These are phyloP conservation scores for Wilcoxina mikolae DNA, from an alignment of 495 filamentous ascomycete species.

Conservation along the genomic window DNA sequence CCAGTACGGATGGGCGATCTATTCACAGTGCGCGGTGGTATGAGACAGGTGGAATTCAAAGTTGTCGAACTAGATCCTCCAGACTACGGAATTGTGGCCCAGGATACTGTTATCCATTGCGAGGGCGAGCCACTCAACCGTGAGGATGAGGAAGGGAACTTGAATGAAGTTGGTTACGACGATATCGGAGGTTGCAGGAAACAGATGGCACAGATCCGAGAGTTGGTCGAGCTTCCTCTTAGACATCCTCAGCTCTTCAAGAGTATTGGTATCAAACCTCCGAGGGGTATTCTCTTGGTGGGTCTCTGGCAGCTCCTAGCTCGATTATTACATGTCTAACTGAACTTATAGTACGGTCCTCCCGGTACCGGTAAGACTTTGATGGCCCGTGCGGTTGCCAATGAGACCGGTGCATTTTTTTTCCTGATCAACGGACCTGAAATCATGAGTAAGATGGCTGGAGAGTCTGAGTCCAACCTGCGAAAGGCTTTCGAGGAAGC, in stretches of 20 bases:
- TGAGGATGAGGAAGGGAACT: slow-evolving; percentile 95
- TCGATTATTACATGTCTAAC: background rate
- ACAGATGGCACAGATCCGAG: slow-evolving; percentile 98
- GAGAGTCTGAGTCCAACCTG: slow-evolving; percentile 94
- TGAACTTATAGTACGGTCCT: slow-evolving; percentile 51
- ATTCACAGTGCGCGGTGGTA: slow-evolving; percentile 91
- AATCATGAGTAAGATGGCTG: slow-evolving; percentile 99
- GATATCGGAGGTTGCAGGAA: slow-evolving; percentile 99
- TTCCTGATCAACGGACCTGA: slow-evolving; percentile 97
- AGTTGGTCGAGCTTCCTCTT: slow-evolving; percentile 91
- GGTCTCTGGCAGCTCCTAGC: background rate
- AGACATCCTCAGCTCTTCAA: slow-evolving; percentile 98
- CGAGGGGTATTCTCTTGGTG: slow-evolving; percentile 84
- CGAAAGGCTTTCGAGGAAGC: slow-evolving; percentile 97
- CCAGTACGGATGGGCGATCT: slow-evolving; percentile 92
- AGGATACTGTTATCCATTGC: slow-evolving; percentile 97
- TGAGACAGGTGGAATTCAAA: slow-evolving; percentile 99
- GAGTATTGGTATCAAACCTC: slow-evolving; percentile 99
- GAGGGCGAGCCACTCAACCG: slow-evolving; percentile 97
- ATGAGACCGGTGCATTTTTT: slow-evolving; percentile 98
- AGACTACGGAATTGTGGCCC: slow-evolving; percentile 94
- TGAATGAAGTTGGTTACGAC: slow-evolving; percentile 97
- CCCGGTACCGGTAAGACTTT: slow-evolving; percentile 98
- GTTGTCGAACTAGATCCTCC: slow-evolving; percentile 97
- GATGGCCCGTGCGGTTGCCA: slow-evolving; percentile 96